These are phyloP conservation scores for Aspergillus sp. DNA, from an alignment of 2,329 filamentous ascomycete species.

Conservation along the genomic window DNA sequence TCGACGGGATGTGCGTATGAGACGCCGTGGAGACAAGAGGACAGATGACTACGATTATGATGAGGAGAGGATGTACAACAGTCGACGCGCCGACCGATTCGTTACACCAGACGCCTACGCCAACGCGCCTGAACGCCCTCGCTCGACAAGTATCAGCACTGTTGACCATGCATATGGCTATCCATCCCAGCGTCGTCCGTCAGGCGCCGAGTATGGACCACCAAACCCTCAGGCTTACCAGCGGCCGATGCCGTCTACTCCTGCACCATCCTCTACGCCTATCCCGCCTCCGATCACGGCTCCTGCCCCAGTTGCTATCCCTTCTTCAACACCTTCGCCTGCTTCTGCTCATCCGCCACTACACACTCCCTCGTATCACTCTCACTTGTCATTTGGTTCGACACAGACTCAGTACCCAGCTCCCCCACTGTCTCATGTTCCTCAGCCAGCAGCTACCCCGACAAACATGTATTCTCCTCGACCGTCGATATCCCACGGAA, in stretches of 20 bases:
- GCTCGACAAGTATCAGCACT: conserved; percentile 62
- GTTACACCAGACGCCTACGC: conserved; percentile 52
- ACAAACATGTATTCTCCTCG: conserved; percentile 36
- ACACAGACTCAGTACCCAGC: conserved; percentile 44
- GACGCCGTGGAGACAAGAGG: conserved; percentile 73
- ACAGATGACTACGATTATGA: conserved; percentile 68
- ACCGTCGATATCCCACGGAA: conserved; percentile 31
- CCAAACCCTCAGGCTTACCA: conserved; percentile 34
- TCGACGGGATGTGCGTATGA: conserved; percentile 88
- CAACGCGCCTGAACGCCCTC: conserved; percentile 52
- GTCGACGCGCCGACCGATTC: conserved; percentile 46
- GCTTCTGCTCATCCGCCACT: conserved; percentile 9
- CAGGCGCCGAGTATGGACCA: conserved; percentile 47
- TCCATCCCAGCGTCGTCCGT: conserved; percentile 48
- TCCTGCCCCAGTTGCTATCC: conserved; percentile 15
- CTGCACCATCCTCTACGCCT: conserved; percentile 29
- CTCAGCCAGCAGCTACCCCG: conserved; percentile 40
- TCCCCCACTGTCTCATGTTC: conserved; percentile 43
- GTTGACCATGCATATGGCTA: conserved; percentile 48
- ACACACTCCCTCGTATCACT: conserved; percentile 31
- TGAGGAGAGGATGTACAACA: conserved; percentile 50
- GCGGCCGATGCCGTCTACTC: conserved; percentile 37
- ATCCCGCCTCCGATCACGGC: conserved; percentile 37
- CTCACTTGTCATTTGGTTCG: conserved; percentile 45
- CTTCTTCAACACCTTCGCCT: conserved; percentile 29